phyloP scores from a whole-genome alignment of 2,329 filamentous ascomycete genomes.

The Colletotrichum chrysophilum region DNA sequence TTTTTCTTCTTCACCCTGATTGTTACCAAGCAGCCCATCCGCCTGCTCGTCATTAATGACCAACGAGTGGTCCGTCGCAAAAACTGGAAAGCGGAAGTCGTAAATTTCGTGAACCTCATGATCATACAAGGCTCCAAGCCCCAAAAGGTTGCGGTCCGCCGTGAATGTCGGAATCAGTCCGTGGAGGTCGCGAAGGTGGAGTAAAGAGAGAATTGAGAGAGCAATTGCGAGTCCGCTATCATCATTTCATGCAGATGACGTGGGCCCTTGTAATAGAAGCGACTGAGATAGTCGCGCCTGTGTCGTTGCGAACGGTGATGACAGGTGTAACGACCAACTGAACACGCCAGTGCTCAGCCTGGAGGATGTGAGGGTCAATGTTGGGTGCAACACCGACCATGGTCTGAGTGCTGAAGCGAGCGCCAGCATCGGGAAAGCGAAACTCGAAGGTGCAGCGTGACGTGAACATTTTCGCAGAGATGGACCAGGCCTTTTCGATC shows the following conservation, averaged over 20 bases:
- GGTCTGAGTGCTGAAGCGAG: slow-evolving; percentile 52
- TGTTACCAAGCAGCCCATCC: not conserved
- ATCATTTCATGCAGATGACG: slow-evolving; percentile 49
- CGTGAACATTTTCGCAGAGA: slow-evolving; percentile 53
- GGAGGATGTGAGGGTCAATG: slow-evolving; percentile 46
- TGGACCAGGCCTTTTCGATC: slow-evolving; percentile 45
- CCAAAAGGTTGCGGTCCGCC: not conserved
- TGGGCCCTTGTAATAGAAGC: slow-evolving; percentile 51
- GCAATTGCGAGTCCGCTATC: not conserved
- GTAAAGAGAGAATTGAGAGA: not conserved
- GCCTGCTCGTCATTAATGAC: not conserved
- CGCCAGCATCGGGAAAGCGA: slow-evolving; percentile 54
- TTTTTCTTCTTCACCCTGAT: too few species aligned
- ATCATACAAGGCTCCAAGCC: not conserved
- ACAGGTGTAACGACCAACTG: slow-evolving; percentile 59
- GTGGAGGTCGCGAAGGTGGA: not conserved
- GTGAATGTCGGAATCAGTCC: not conserved
- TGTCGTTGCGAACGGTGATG: slow-evolving; percentile 59
- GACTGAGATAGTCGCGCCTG: slow-evolving; percentile 46
- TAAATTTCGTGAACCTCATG: not conserved
- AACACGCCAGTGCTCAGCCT: slow-evolving; percentile 57
- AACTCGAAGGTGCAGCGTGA: slow-evolving; percentile 50
- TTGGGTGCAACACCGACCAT: slow-evolving; percentile 53
- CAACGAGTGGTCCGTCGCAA: not conserved
- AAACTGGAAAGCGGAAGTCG: not conserved